Conservation (phyloP, 805 yeast species). For the Yarrowia bubula region DNA sequence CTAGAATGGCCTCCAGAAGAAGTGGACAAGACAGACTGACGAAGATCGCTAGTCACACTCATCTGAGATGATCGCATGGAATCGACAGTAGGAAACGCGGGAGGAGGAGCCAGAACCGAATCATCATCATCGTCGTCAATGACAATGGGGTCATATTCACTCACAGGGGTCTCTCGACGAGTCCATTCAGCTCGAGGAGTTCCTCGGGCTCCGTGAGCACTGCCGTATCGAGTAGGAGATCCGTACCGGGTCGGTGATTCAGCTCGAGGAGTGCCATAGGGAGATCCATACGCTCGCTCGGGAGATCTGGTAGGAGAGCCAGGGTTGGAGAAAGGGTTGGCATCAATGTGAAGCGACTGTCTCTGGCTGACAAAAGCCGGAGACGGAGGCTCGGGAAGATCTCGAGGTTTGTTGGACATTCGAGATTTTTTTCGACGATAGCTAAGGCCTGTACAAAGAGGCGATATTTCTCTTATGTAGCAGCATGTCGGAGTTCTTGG, state of each 20-base stretch:
- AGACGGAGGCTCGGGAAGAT: constrained; percentile 26
- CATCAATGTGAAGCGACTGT: constrained; percentile 24
- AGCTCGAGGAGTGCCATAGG: constrained; percentile 27
- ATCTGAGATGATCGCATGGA: constrained; percentile 10
- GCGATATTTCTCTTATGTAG: constrained; percentile 20
- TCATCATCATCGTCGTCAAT: constrained; percentile 30
- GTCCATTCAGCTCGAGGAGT: constrained; percentile 70
- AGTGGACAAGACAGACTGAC: constrained; percentile 16
- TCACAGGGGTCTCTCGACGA: constrained; percentile 63
- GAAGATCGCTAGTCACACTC: constrained; percentile 7
- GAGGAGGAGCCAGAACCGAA: constrained; percentile 18
- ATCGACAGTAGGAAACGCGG: constrained; percentile 26
- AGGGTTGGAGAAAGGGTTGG: constrained; percentile 28
- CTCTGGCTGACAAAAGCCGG: constrained; percentile 26
- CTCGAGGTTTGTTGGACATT: constrained; percentile 25
- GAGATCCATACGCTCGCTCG: constrained; percentile 20
- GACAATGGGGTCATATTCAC: constrained; percentile 32
- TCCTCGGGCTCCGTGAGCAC: constrained; percentile 28
- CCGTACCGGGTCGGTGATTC: constrained; percentile 28
- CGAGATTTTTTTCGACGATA: not conserved
- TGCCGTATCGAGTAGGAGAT: constrained; percentile 33
- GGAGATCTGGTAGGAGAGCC: constrained; percentile 27
- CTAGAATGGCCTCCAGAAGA: constrained; percentile 15
- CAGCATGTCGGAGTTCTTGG: not conserved
- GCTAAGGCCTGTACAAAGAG: constrained; percentile 6